phyloP scores from a whole-genome alignment of 2,329 filamentous ascomycete species.

The Orbilia quercus region DNA sequence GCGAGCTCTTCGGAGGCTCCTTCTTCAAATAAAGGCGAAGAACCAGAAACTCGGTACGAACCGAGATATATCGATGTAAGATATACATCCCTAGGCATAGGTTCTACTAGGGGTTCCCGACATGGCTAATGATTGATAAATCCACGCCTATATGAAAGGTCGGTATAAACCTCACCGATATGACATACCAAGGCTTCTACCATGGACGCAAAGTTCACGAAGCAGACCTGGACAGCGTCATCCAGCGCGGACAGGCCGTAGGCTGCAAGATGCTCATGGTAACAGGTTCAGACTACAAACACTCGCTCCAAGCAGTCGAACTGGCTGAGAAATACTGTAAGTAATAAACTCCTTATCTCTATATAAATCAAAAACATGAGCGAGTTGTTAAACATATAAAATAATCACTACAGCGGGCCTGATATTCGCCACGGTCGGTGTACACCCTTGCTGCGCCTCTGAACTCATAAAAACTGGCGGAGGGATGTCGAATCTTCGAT shows the following conservation, averaged over 20 bases:
- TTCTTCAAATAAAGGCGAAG: slow-evolving; percentile 8
- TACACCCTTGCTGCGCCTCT: slow-evolving; percentile 89
- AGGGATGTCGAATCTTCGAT: slow-evolving; percentile 36
- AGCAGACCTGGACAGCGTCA: slow-evolving; percentile 78
- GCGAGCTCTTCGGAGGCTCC: slow-evolving; percentile 1
- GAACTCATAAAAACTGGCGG: slow-evolving; percentile 74
- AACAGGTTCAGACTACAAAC: slow-evolving; percentile 86
- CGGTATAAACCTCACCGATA: slow-evolving; percentile 95
- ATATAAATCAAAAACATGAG: too few relatives aligned
- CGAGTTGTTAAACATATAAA: slow-evolving; percentile 9
- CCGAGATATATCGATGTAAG: slow-evolving; percentile 54
- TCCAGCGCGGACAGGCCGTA: slow-evolving; percentile 79
- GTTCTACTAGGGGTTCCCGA: not conserved
- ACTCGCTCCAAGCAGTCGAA: slow-evolving; percentile 78
- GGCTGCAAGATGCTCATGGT: slow-evolving; percentile 92
- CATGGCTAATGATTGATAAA: not conserved
- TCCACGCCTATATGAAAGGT: slow-evolving; percentile 64
- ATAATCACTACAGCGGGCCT: slow-evolving; percentile 71
- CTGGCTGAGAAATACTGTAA: slow-evolving; percentile 79
- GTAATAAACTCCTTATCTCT: slow-evolving; percentile 59
- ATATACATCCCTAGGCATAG: not conserved
- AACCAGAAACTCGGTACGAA: slow-evolving; percentile 33
- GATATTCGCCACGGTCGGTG: slow-evolving; percentile 90
- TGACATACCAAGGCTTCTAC: slow-evolving; percentile 86
- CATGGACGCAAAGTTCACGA: slow-evolving; percentile 78